A percentile compares a stretch with the other conserved stretches of the same genome.
Conservation (phyloP, 352 stramenopile genomes). For the Saprolegnia diclina region DNA sequence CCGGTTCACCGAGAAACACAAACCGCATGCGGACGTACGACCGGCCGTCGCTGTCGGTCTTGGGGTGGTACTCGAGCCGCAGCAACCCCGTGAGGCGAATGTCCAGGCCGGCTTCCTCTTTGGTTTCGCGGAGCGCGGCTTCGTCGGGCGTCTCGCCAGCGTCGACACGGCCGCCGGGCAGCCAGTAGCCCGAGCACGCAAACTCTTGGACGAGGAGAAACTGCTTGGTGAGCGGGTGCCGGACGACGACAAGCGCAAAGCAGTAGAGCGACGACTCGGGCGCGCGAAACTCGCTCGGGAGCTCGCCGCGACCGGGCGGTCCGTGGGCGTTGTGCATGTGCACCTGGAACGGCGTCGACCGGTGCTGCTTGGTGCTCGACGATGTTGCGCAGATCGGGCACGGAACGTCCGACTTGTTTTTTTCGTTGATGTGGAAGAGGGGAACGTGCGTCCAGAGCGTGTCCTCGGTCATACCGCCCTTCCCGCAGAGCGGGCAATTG, state of each 20-base stretch:
- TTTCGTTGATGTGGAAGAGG: constrained; percentile 83
- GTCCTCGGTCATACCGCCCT: constrained; percentile 67
- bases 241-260: constrained; percentile 78
- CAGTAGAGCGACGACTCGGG: constrained; percentile 66
- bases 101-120: constrained; percentile 78
- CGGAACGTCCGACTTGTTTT: constrained; percentile 57
- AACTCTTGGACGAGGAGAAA: constrained; percentile 85
- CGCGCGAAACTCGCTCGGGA: constrained; percentile 79
- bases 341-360: constrained; percentile 71
- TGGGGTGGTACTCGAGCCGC: constrained; percentile 83
- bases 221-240: constrained; percentile 75
- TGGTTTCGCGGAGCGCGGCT: constrained; percentile 79
- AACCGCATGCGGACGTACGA: constrained; percentile 84
- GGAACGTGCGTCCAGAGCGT: constrained; percentile 79
- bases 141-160: constrained; percentile 66
- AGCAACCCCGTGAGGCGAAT: constrained; percentile 70
- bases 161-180: constrained; percentile 72
- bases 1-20: constrained; percentile 72
- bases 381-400: constrained; percentile 63
- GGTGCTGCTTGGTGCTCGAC: constrained; percentile 29
- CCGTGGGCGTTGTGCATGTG: constrained; percentile 82
- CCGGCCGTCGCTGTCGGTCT: constrained; percentile 55
- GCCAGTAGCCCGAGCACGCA: constrained; percentile 79
- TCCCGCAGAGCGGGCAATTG: constrained; percentile 70
- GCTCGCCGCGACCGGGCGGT: constrained; percentile 64